These are phyloP conservation scores for Crataegus laevigata DNA, from an alignment of 306 rosid genomes.

Conservation along the genomic window DNA sequence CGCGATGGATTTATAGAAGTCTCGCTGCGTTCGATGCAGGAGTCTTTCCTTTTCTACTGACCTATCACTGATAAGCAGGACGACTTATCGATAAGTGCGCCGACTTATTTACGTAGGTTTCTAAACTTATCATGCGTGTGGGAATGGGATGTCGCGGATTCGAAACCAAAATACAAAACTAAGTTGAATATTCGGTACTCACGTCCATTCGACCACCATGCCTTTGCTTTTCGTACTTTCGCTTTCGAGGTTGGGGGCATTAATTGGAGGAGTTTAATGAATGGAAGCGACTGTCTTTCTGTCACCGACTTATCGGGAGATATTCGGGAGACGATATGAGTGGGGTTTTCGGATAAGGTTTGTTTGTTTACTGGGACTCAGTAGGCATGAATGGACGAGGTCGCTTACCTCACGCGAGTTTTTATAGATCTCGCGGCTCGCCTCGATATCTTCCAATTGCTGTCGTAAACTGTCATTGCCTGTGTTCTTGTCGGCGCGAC, in stretches of 20 bases:
- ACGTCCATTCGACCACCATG: slow-evolving; percentile 48
- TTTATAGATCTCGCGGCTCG: not conserved
- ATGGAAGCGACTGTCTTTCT: not conserved
- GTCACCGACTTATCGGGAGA: not conserved
- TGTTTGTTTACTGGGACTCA: not conserved
- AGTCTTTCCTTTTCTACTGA: slow-evolving; percentile 44
- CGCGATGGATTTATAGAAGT: slow-evolving; percentile 27
- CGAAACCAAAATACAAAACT: slow-evolving; percentile 57
- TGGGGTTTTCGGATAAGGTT: not conserved
- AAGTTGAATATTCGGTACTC: slow-evolving; percentile 55
- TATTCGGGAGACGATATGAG: not conserved
- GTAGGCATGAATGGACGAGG: not conserved
- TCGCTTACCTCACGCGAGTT: not conserved
- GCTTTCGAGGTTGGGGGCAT: slow-evolving; percentile 25
- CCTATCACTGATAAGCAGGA: not conserved
- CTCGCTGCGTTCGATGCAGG: slow-evolving; percentile 83
- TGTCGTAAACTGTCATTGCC: not conserved
- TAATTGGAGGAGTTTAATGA: not conserved
- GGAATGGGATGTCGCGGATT: slow-evolving; percentile 41
- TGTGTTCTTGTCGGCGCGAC: slow-evolving; percentile 12
- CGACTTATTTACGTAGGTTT: accelerated
- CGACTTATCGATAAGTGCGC: accelerated
- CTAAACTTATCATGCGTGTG: not conserved
- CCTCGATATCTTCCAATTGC: not conserved
- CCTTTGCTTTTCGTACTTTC: slow-evolving; percentile 38